Conservation (phyloP, 495 filamentous ascomycete species). For the Cercophora newfieldiana region DNA sequence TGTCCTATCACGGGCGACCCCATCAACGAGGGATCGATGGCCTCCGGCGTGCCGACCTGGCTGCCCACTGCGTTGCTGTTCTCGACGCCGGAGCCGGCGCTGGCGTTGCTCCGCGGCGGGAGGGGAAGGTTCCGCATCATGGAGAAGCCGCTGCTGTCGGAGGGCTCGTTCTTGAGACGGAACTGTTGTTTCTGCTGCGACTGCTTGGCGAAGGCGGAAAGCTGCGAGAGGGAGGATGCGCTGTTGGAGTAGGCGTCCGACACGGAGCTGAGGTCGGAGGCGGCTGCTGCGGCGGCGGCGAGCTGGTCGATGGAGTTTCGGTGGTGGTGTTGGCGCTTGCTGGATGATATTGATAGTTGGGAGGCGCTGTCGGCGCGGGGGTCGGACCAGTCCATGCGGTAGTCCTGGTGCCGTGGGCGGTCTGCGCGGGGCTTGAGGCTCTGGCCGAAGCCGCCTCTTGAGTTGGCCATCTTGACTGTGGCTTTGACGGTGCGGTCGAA, state of each 20-base stretch:
- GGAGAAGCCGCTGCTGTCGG: constrained; percentile 33
- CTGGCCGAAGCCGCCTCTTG: constrained; percentile 75
- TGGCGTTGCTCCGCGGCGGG: constrained; percentile 36
- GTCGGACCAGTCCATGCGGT: constrained; percentile 15
- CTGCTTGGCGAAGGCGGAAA: constrained; percentile 22
- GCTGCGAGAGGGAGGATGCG: constrained; percentile 19
- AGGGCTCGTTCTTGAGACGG: constrained; percentile 40
- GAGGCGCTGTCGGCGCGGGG: constrained; percentile 21
- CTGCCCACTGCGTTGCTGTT: constrained; percentile 9
- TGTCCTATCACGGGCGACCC: constrained; percentile 38
- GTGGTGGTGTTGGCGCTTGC: constrained; percentile 26
- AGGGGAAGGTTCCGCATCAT: constrained; percentile 38
- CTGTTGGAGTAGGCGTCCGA: constrained; percentile 31
- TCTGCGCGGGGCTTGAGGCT: neutral
- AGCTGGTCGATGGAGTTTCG: constrained; percentile 21
- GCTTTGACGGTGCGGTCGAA: constrained; percentile 96
- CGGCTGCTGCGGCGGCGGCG: constrained; percentile 2
- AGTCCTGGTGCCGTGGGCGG: neutral
- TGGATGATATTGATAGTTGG: neutral
- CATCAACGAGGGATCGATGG: constrained; percentile 48
- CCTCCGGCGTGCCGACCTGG: constrained; percentile 37
- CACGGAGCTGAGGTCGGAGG: constrained; percentile 10
- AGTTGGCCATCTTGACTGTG: constrained; percentile 86
- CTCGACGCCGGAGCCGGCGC: constrained; percentile 6
- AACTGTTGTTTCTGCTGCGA: constrained; percentile 28